phyloP scores from a whole-genome alignment of 345 rosid species.

The Syzygium oleosum region DNA sequence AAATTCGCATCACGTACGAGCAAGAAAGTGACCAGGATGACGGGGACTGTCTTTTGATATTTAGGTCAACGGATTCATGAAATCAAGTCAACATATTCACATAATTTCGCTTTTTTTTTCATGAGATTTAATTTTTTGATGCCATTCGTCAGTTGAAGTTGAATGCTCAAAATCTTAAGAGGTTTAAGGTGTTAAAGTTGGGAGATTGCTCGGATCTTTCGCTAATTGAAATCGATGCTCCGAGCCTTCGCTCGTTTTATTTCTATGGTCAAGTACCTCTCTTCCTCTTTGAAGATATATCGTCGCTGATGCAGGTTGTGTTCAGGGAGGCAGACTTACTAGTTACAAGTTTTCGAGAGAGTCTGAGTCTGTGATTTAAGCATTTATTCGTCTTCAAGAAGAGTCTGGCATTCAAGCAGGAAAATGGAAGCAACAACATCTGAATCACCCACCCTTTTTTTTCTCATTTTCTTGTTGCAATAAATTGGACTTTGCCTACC shows the following conservation, averaged over 20 bases:
- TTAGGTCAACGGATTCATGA: background rate
- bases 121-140: constrained; percentile 19
- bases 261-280: background rate
- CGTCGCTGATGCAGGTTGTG: background rate
- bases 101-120: background rate
- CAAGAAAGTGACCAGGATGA: background rate
- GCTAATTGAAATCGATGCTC: background rate
- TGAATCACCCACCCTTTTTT: background rate
- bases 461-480: background rate
- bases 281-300: background rate
- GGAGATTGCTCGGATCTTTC: background rate
- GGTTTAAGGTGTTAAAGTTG: background rate
- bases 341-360: background rate
- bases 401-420: background rate
- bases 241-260: background rate
- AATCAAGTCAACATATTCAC: background rate
- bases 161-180: background rate
- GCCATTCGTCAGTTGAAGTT: background rate
- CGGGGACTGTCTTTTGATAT: background rate
- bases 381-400: background rate
- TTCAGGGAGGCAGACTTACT: background rate
- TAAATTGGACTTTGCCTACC: background rate
- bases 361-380: background rate
- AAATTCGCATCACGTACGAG: background rate
- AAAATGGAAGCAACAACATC: background rate